phyloP scores from a whole-genome alignment of 768 basidiomycete species.

The Cystoderma amianthinum region DNA sequence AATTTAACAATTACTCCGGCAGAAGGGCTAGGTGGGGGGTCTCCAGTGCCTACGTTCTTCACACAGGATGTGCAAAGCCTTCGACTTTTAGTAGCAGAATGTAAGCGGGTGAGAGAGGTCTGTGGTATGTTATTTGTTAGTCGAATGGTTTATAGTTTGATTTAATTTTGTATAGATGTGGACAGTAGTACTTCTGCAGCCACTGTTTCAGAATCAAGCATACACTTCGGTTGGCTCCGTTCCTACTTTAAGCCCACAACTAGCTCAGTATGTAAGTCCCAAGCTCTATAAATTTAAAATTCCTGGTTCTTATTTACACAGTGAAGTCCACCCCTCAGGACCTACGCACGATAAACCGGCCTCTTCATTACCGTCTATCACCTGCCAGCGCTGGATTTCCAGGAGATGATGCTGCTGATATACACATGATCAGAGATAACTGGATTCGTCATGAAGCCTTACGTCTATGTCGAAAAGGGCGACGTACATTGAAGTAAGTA shows the following conservation, averaged over 20 bases:
- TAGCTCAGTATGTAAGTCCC: constrained; percentile 22
- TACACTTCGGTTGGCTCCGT: constrained; percentile 38
- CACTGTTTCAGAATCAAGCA: constrained; percentile 18
- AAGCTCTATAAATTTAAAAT: too few species aligned
- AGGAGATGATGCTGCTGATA: constrained; percentile 55
- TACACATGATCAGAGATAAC: constrained; percentile 50
- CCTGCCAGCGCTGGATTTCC: constrained; percentile 53
- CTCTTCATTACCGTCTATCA: constrained; percentile 51
- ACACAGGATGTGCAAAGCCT: constrained; percentile 43
- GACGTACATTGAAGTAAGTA: constrained; percentile 21
- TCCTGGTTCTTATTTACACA: too few species aligned
- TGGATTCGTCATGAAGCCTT: constrained; percentile 50
- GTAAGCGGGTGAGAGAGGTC: constrained; percentile 46
- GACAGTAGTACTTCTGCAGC: not conserved
- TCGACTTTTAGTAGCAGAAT: constrained; percentile 42
- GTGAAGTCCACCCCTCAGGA: constrained; percentile 44
- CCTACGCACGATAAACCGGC: constrained; percentile 40
- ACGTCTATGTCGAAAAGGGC: constrained; percentile 23
- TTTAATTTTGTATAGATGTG: not conserved
- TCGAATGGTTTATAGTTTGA: too few species aligned
- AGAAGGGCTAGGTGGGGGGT: constrained; percentile 17
- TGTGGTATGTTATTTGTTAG: constrained; percentile 30
- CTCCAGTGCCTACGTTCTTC: constrained; percentile 32
- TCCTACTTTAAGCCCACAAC: constrained; percentile 28
- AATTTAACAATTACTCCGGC: constrained; percentile 45